phyloP scores from a whole-genome alignment of 768 basidiomycete genomes.

The Serendipita sp. region DNA sequence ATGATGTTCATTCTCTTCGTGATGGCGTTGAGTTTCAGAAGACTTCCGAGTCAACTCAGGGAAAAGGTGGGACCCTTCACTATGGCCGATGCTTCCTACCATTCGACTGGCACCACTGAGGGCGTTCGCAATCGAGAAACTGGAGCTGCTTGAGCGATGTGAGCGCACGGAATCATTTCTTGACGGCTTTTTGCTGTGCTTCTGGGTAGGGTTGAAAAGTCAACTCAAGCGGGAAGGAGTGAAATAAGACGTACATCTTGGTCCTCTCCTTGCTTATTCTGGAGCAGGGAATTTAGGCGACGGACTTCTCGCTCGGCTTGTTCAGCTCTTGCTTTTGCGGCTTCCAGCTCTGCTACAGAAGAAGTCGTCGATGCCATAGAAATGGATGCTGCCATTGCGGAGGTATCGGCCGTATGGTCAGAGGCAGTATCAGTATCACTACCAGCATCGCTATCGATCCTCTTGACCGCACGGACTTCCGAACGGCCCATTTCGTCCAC shows the following conservation, averaged over 20 bases:
- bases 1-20: background rate
- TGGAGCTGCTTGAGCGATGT: background rate
- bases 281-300: background rate
- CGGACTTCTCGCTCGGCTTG: background rate
- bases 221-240: background rate
- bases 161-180: background rate
- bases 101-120: background rate
- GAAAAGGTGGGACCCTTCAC: background rate
- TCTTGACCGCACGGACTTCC: background rate
- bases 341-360: constrained; percentile 1
- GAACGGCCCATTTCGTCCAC: background rate
- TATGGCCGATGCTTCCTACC: constrained; percentile 3
- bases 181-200: background rate
- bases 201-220: background rate
- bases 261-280: background rate
- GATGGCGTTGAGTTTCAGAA: background rate
- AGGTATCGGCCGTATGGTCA: background rate
- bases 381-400: background rate
- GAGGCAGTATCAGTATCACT: background rate
- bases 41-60: background rate
- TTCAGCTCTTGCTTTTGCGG: background rate
- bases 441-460: background rate
- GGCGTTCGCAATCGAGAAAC: background rate
- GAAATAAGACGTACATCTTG: background rate
- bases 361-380: constrained; percentile 1